Base-by-base conservation (phyloP, 148 eudicot genomes). In the Fagopyrum tataricum region DNA sequence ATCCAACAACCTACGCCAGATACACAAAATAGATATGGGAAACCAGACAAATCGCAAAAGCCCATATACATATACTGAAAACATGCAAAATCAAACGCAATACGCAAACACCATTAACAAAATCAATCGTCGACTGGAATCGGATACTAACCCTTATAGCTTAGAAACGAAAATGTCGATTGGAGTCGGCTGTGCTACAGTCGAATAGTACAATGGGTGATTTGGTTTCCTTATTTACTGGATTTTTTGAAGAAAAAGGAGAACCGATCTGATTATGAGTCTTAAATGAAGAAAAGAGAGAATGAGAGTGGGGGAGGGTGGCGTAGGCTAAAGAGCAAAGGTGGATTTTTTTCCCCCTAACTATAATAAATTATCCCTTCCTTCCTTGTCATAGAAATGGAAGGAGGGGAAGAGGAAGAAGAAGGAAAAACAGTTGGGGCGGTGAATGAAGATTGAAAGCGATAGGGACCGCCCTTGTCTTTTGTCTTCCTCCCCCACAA, bases 271-370 rank as follows among this genome's bases (percentile, higher is more conserved):
- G 69, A 6, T 43, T 64, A 37, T 64, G 6, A 4, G 24, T 26
- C 17, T 6, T 47, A 46, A 13, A 4, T 10, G 17, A 21, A 21
- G 37, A 8, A 14, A 2, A 9, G 21, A 11, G 56, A 48, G 7
- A 41, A 26, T 15, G 11, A 14, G 13, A 21, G 72, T 1, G 24
- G 18, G 13, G 61, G 41, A 9, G 61, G 41, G 4, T 72, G 62
- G 44, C 44, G 74, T 51, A 56, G 43, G 62, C 41, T 26, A 48
- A 48, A 46, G 62, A 51, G 74, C 74, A 72, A 72, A 72, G 59
- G 23, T 23, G 58, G 17, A 3, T n/a, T 59, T 24, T 4, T 13
- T 59, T 20, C 6, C 20, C 20, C 8, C 26, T 6, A 59, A 59
- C 66, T 59, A 24, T 20, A 56, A 59, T 11, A 6, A 59, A 59